phyloP scores from a whole-genome alignment of 208 protist species.

The Herpetomonas tarakana region DNA sequence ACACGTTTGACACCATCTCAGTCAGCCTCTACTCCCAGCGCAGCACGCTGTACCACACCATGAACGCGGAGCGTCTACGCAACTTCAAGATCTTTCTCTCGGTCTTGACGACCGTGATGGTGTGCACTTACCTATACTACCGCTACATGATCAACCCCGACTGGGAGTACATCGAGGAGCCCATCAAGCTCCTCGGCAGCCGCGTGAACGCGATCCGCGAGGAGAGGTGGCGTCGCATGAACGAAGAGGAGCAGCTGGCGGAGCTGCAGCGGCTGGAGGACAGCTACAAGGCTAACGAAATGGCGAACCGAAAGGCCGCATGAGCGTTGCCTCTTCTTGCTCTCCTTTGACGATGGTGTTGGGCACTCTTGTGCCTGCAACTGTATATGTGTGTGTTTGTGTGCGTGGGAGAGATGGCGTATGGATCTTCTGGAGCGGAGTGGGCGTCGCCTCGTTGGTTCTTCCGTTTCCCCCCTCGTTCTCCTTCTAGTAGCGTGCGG shows the following conservation, averaged over 20 bases:
- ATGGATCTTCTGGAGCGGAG: no score
- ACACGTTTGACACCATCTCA: slow-evolving; percentile 88
- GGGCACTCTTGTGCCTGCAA: no score
- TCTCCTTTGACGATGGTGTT: no score
- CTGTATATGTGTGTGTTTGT: no score
- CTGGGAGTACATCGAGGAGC: slow-evolving; percentile 74
- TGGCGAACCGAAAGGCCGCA: neutral
- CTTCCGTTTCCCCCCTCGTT: no score
- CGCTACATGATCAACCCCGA: slow-evolving; percentile 87
- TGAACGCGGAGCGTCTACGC: slow-evolving; percentile 73
- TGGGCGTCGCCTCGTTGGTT: no score
- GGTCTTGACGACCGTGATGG: slow-evolving; percentile 46
- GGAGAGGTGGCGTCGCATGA: slow-evolving; percentile 37
- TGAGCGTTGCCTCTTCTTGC: neutral
- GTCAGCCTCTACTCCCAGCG: slow-evolving; percentile 84
- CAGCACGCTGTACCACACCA: slow-evolving; percentile 87
- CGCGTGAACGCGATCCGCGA: slow-evolving; percentile 59
- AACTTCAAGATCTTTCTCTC: slow-evolving; percentile 82
- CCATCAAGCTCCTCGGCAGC: slow-evolving; percentile 73
- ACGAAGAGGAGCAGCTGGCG: slow-evolving; percentile 34
- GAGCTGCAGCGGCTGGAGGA: slow-evolving; percentile 9
- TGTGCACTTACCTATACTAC: slow-evolving; percentile 82
- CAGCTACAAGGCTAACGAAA: neutral
- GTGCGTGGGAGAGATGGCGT: no score
- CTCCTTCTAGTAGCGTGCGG: no score